phyloP scores from a whole-genome alignment of 768 basidiomycete species.

The Leucosporidium yakuticum region DNA sequence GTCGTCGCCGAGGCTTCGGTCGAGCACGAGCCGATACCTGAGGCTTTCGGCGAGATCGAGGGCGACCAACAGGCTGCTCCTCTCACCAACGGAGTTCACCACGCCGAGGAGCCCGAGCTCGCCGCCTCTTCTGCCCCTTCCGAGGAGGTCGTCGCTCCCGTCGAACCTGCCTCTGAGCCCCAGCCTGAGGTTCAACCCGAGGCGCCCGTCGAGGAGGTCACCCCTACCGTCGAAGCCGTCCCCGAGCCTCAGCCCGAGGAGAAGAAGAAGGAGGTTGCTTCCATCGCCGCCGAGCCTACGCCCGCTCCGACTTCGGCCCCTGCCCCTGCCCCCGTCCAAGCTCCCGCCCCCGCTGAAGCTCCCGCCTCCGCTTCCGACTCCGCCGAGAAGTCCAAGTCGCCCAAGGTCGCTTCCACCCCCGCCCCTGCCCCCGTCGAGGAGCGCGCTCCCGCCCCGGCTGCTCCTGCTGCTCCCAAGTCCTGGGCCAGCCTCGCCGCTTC shows the following conservation, averaged over 20 bases:
- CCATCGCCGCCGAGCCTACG: background rate
- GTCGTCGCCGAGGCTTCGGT: constrained; percentile 14
- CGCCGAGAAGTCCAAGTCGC: constrained; percentile 29
- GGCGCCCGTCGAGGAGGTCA: background rate
- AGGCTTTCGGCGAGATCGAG: constrained; percentile 19
- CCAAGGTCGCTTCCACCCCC: constrained; percentile 41
- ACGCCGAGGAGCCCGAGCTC: background rate
- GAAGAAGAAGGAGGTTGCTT: background rate
- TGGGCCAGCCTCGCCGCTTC: constrained; percentile 90
- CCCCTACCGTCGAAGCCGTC: background rate
- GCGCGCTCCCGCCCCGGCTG: constrained; percentile 45
- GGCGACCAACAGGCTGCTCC: background rate
- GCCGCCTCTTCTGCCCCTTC: background rate
- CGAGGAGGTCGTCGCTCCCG: background rate
- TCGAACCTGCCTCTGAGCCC: background rate
- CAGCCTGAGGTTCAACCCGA: background rate
- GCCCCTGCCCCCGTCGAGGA: constrained; percentile 35
- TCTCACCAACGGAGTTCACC: constrained; percentile 6
- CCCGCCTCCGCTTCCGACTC: constrained; percentile 25
- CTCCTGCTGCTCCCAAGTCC: constrained; percentile 58
- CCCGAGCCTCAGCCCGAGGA: background rate
- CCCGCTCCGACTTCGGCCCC: background rate
- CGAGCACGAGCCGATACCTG: constrained; percentile 39
- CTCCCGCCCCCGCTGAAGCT: constrained; percentile 14
- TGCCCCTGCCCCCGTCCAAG: background rate